phyloP scores from a whole-genome alignment of 495 filamentous ascomycete species.

The Xylaria nigripes region DNA sequence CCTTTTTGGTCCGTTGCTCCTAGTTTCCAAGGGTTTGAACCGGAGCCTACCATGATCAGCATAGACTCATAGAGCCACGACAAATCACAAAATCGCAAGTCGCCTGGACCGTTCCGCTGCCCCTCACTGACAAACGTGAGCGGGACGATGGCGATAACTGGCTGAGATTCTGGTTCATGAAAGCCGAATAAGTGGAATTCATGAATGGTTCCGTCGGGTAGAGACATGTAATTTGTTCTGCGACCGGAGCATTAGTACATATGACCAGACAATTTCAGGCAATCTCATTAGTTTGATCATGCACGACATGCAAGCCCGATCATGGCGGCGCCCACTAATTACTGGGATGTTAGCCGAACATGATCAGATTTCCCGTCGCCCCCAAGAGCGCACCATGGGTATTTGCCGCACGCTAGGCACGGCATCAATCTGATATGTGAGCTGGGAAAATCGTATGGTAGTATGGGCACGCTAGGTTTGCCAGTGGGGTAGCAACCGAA shows the following conservation, averaged over 20 bases:
- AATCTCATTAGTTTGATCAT: conserved; percentile 5
- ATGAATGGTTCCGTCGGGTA: conserved; percentile 6
- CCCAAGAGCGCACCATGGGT: neutral
- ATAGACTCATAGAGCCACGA: neutral
- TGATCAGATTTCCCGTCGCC: conserved; percentile 1
- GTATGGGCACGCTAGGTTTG: conserved; percentile 4
- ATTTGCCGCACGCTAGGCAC: neutral
- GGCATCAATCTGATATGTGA: conserved; percentile 4
- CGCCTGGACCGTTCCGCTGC: neutral
- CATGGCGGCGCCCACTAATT: neutral
- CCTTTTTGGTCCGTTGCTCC: neutral
- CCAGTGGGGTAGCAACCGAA: neutral
- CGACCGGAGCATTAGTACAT: neutral
- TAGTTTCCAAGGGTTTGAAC: conserved; percentile 7
- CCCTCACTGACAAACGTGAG: neutral
- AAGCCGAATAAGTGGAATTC: neutral
- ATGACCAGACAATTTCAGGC: neutral
- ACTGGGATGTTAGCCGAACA: neutral
- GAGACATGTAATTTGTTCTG: neutral
- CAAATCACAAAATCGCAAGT: neutral
- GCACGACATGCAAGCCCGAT: conserved; percentile 9
- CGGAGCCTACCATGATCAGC: neutral
- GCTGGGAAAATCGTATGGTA: conserved; percentile 4
- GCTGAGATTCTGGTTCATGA: neutral
- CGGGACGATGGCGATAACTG: neutral